Percentiles rank a stretch among this genome's conserved stretches.
phyloP scores from a whole-genome alignment of 2,329 filamentous ascomycete genomes.

The Claviceps monticola region DNA sequence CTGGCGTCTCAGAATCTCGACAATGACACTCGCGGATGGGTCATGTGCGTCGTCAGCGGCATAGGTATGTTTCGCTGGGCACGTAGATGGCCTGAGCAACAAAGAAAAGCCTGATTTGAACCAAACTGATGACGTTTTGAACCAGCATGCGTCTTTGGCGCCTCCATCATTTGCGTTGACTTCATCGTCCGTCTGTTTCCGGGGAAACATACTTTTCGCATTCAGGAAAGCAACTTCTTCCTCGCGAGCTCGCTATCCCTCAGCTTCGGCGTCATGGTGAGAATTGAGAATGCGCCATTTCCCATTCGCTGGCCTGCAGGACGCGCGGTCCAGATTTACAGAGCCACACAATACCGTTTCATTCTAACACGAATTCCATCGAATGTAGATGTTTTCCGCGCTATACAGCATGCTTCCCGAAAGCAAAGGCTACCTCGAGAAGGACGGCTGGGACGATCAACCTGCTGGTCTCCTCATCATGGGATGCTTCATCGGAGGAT shows the following conservation, averaged over 20 bases:
- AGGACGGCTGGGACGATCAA: constrained; percentile 52
- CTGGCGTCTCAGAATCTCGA: constrained; percentile 29
- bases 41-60: constrained; percentile 77
- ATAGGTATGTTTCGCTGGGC: constrained; percentile 34
- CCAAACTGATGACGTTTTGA: constrained; percentile 1
- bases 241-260: constrained; percentile 78
- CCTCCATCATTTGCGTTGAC: constrained; percentile 79
- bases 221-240: constrained; percentile 81
- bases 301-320: not conserved
- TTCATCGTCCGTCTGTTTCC: constrained; percentile 59
- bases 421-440: constrained; percentile 61
- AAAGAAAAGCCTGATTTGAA: too few species aligned
- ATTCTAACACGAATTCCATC: not conserved
- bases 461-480: constrained; percentile 56
- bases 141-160: constrained; percentile 55
- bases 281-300: not conserved
- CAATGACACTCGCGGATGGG: constrained; percentile 87
- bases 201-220: constrained; percentile 63
- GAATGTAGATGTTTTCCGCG: constrained; percentile 67
- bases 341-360: too few species aligned
- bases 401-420: constrained; percentile 89
- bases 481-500: constrained; percentile 55
- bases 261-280: constrained; percentile 91
- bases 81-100: too few species aligned
- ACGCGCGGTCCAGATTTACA: not conserved